Conservation (phyloP, 768 basidiomycete genomes). For the Tephrocybe rancida region DNA sequence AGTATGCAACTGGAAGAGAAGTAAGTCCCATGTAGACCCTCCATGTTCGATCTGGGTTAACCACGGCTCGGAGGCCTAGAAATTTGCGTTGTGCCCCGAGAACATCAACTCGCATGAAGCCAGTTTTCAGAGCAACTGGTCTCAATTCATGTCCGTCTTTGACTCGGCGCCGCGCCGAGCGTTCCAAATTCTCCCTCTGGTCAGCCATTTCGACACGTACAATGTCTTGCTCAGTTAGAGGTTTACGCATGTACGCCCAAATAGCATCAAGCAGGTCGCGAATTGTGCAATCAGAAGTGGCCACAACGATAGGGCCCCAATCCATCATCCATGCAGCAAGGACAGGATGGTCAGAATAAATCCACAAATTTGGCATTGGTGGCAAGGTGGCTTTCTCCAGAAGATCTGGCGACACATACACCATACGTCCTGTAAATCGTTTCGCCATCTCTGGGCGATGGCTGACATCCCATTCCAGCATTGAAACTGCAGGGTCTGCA, state of each 20-base stretch:
- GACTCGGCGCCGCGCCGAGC: slow-evolving; percentile 35
- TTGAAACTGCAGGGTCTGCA: slow-evolving; percentile 34
- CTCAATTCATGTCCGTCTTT: slow-evolving; percentile 39
- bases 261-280: slow-evolving; percentile 51
- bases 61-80: slow-evolving; percentile 42
- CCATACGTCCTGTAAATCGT: slow-evolving; percentile 29
- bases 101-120: slow-evolving; percentile 52
- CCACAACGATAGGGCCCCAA: slow-evolving; percentile 54
- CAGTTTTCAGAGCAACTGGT: slow-evolving; percentile 37
- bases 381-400: slow-evolving; percentile 33
- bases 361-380: slow-evolving; percentile 31
- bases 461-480: slow-evolving; percentile 45
- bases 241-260: slow-evolving; percentile 47
- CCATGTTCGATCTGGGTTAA: slow-evolving; percentile 41
- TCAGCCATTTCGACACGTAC: slow-evolving; percentile 20
- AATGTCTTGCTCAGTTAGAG: slow-evolving; percentile 38
- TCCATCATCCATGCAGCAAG: slow-evolving; percentile 43
- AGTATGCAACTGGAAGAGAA: slow-evolving; percentile 31
- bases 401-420: slow-evolving; percentile 30
- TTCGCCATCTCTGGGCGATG: slow-evolving; percentile 38
- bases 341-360: slow-evolving; percentile 38
- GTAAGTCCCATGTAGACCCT: slow-evolving; percentile 48
- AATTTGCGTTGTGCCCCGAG: slow-evolving; percentile 48
- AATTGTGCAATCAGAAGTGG: slow-evolving; percentile 38
- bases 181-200: slow-evolving; percentile 16